phyloP scores from a whole-genome alignment of 2,329 filamentous ascomycete genomes.

The Gaeumannomyces tritici region DNA sequence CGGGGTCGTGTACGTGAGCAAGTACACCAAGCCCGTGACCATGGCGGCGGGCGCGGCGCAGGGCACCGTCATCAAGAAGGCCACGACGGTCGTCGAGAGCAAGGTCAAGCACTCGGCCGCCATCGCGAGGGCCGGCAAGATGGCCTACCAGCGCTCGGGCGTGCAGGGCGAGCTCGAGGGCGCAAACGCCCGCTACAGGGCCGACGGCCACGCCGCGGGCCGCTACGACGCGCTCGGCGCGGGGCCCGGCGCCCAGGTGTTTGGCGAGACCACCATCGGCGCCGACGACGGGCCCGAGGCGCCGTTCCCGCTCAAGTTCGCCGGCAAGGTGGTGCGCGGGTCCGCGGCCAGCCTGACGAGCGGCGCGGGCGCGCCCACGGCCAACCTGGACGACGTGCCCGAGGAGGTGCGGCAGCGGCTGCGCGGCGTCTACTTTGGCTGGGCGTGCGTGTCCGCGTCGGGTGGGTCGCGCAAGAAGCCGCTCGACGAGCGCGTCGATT shows the following conservation, averaged over 20 bases:
- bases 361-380: constrained; percentile 34
- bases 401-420: constrained; percentile 44
- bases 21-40: constrained; percentile 30
- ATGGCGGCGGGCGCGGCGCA: constrained; percentile 25
- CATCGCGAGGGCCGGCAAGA: constrained; percentile 26
- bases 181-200: constrained; percentile 26
- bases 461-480: constrained; percentile 12
- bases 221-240: constrained; percentile 22
- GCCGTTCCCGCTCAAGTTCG: constrained; percentile 44
- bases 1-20: constrained; percentile 32
- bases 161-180: constrained; percentile 20
- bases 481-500: constrained; percentile 21
- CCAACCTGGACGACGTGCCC: constrained; percentile 41
- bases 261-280: constrained; percentile 29
- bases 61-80: constrained; percentile 25
- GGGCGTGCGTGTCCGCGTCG: constrained; percentile 37
- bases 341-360: constrained; percentile 25
- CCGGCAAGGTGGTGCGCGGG: constrained; percentile 35
- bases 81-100: constrained; percentile 24
- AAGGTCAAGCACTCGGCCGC: constrained; percentile 31
- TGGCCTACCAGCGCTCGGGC: constrained; percentile 24
- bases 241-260: background rate
- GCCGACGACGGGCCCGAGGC: constrained; percentile 38
- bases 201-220: constrained; percentile 17
- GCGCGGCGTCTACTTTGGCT: constrained; percentile 55